Base-by-base conservation (phyloP, 2,329 filamentous ascomycete species). In the Coleophoma cylindrospora region DNA sequence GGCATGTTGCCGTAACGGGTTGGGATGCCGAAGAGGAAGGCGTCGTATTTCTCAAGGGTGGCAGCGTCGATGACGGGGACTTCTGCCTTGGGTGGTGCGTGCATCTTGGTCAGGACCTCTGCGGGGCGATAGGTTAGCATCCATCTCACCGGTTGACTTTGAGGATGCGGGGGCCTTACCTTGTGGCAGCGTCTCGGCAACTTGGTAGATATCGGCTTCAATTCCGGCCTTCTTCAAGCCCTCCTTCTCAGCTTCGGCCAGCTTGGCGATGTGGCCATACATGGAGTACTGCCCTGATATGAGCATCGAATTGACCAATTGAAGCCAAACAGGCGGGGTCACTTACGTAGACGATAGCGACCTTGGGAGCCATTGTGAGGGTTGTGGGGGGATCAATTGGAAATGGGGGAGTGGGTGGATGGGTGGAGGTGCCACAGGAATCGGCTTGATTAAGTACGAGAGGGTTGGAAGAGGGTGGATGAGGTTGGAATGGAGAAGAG, bases 1-100 rank as follows among this genome's bases (percentile, higher is more conserved):
- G 92, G 91, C 80, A 96, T 96, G 83, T 95, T 97, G 63, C 94
- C 94, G 75, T 89, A 99, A 60, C 94, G 83, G 47, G 94, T 99
- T 53, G 94, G 94, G 69, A 97, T 94, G 59, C 94, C 94, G 63
- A 97, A 80, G 57, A 99, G 84, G 76, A 96, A 85, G 59, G 76
- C 94, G 65, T 97, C 91, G 74, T 95, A 97, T 48, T 75, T 57
- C 65, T 84, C 81, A 40, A 96, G 84, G 33, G 69, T 74, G 12
- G 65, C 48, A 6, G 82, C 76, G 15, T 78, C 68, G 45, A 84
- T 76, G 60, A 89, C 69, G 51, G 84, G 79, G 67, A 94, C 74
- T 65, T 81, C 76, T 57, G 78, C 67, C 76, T 96, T 95, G 59
- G 83, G 66, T 4, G 91, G 87, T 32, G 94, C 94, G 74, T 95